Base-by-base conservation (phyloP, 139 green algal genomes). In the Micractinium sp. region DNA sequence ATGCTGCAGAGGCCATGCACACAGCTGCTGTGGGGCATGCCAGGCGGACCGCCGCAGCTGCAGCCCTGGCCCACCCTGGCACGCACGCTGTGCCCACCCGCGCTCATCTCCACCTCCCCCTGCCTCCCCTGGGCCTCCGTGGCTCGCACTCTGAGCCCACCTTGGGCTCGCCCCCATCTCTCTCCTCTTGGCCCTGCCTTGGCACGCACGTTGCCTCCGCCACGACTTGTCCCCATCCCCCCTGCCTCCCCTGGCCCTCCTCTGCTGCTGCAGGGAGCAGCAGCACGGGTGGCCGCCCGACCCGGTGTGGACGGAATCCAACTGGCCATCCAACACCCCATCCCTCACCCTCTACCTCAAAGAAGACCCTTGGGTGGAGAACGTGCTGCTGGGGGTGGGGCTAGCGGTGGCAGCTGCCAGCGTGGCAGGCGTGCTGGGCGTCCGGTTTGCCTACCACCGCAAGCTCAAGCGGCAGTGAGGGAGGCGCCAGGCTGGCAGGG, bases 281-380 rank as follows among this genome's bases (percentile, higher is more conserved):
- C 33, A 63, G 76, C 79, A 90, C 74, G 87, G 66, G 33, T 97
- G 95, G 95, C 95, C 95, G 0, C 7, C 63, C 0, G 95, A 97
- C 63, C 91, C 93, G 1, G 80, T 95, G 73, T 97, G 94, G 95
- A 90, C 90, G 3, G 95, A 97, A 87, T 95, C 92, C 88, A 94
- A 96, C 86, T 97, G 95, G 95, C 93, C 93, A 0, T 7, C 19
- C 3, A 85, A 61, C 3, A 91, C 91, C 69, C 95, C 93, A 0
- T 71, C 60, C n/a, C 36, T 97, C 18, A 85, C 79, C 25, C 56
- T 97, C 2, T 95, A 93, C 73, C 90, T 95, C 61, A 38, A 86
- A 77, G 94, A 95, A 82, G 78, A 71, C 56, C 14, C 31, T 0
- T 18, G 29, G 25, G 36, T 71, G 13, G 77, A 91, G 0, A 81